A percentile compares a stretch with the other conserved stretches of the same genome.
phyloP scores from a whole-genome alignment of 129 eudicot species.

The Flaveria robusta region DNA sequence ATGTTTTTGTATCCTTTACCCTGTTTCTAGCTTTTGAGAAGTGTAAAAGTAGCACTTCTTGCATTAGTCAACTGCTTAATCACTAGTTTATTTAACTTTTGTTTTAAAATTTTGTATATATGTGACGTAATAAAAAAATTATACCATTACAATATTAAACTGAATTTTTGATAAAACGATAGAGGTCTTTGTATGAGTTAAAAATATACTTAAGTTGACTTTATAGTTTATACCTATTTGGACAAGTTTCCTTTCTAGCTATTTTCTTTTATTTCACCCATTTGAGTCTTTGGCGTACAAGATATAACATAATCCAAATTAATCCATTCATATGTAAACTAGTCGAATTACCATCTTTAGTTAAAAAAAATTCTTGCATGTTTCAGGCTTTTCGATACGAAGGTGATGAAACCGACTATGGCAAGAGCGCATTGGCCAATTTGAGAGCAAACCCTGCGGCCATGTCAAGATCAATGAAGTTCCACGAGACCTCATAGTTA shows the following conservation, averaged over 20 bases:
- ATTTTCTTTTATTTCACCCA: not conserved
- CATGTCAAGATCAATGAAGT: slow-evolving; percentile 38
- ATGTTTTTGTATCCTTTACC: not conserved
- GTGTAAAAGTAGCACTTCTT: not conserved
- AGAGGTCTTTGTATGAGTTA: not conserved
- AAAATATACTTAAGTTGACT: not conserved
- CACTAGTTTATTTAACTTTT: not conserved
- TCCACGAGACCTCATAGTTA: slow-evolving; percentile 36
- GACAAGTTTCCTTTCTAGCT: not conserved
- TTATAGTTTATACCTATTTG: not conserved
- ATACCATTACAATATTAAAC: not conserved
- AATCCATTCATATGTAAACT: not conserved
- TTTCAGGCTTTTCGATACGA: slow-evolving; percentile 27
- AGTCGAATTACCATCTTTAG: not conserved
- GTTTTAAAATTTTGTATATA: not conserved
- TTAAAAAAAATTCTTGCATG: not conserved
- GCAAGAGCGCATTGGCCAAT: slow-evolving; percentile 36
- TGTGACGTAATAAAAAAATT: not conserved
- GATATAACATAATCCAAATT: not conserved
- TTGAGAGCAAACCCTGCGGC: slow-evolving; percentile 48
- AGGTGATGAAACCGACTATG: slow-evolving; percentile 29
- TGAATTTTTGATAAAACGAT: not conserved
- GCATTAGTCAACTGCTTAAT: not conserved
- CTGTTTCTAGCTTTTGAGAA: not conserved
- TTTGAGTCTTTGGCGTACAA: not conserved